A percentile compares a stretch with the other conserved stretches of the same genome.
Conservation (phyloP, 768 basidiomycete species). For the Suillus tomentosus region DNA sequence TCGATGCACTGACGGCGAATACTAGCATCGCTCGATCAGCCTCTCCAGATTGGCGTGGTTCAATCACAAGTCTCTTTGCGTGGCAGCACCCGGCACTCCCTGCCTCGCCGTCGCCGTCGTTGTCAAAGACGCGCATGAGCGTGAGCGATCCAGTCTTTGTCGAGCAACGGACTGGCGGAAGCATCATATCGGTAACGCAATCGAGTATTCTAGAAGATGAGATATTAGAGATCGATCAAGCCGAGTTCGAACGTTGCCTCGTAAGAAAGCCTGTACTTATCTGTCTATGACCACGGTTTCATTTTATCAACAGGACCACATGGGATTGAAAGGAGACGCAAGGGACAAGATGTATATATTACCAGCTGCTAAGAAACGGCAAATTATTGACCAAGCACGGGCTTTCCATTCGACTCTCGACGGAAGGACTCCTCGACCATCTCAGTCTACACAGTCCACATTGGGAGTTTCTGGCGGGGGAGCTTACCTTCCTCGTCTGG, state of each 20-base stretch:
- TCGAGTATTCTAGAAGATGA: conserved; percentile 27
- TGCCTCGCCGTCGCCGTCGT: conserved; percentile 34
- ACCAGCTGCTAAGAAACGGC: conserved; percentile 62
- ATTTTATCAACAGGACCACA: conserved; percentile 53
- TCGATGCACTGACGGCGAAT: conserved; percentile 25
- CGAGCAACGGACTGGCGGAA: conserved; percentile 44
- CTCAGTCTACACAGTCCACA: conserved; percentile 46
- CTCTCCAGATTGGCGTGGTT: conserved; percentile 52
- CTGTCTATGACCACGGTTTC: conserved; percentile 12
- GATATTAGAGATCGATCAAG: conserved; percentile 37
- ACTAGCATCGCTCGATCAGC: conserved; percentile 24
- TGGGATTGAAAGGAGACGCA: conserved; percentile 73
- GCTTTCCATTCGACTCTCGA: conserved; percentile 38
- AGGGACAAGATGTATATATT: conserved; percentile 64
- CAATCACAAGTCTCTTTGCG: conserved; percentile 67
- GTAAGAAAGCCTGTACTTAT: conserved; percentile 39
- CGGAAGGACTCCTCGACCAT: conserved; percentile 32
- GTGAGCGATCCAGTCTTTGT: conserved; percentile 74
- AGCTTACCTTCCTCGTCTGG: conserved; percentile 61
- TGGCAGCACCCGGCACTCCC: conserved; percentile 54
- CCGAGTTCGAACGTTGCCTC: conserved; percentile 69
- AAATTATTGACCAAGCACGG: conserved; percentile 60
- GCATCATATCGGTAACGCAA: conserved; percentile 17
- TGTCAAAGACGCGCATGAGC: conserved; percentile 51
- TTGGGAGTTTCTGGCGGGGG: conserved; percentile 62